Evolutionary conservation across 176 grass and related monocot species (phyloP).

Genomic region (Lolium rigidum): DNA sequence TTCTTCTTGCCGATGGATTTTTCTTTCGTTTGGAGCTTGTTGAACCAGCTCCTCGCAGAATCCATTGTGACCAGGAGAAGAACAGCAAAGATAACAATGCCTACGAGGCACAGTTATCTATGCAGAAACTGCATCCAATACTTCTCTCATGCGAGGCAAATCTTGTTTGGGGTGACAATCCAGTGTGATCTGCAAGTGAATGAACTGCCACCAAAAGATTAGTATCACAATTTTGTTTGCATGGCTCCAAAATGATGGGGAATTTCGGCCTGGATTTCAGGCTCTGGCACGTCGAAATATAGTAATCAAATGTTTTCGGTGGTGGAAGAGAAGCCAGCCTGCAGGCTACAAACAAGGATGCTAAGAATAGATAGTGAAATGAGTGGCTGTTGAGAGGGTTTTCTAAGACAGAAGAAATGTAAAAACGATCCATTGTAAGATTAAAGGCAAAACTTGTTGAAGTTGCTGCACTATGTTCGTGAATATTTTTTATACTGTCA

Average conservation of each 20-base stretch:
- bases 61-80: constrained; percentile 57
- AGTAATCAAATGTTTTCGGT: constrained; percentile 43
- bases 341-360: constrained; percentile 32
- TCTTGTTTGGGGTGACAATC: constrained; percentile 6
- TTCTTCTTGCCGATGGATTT: constrained; percentile 83
- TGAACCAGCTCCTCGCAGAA: constrained; percentile 92
- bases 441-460: background rate
- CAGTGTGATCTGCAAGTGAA: constrained; percentile 22
- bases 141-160: constrained; percentile 10
- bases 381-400: constrained; percentile 43
- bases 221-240: constrained; percentile 14
- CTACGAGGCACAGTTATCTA: constrained; percentile 25
- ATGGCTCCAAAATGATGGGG: constrained; percentile 29
- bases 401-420: constrained; percentile 1
- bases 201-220: background rate
- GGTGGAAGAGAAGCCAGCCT: constrained; percentile 35
- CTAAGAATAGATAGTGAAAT: constrained; percentile 43
- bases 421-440: background rate
- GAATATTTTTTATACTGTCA: background rate
- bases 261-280: constrained; percentile 36
- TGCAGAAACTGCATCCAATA: constrained; percentile 24
- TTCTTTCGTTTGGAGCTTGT: constrained; percentile 86
- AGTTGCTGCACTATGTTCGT: background rate
- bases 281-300: constrained; percentile 14
- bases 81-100: background rate